Evolutionary conservation across 345 rosid genomes (phyloP).

Genomic region (Lepidium didymum): DNA sequence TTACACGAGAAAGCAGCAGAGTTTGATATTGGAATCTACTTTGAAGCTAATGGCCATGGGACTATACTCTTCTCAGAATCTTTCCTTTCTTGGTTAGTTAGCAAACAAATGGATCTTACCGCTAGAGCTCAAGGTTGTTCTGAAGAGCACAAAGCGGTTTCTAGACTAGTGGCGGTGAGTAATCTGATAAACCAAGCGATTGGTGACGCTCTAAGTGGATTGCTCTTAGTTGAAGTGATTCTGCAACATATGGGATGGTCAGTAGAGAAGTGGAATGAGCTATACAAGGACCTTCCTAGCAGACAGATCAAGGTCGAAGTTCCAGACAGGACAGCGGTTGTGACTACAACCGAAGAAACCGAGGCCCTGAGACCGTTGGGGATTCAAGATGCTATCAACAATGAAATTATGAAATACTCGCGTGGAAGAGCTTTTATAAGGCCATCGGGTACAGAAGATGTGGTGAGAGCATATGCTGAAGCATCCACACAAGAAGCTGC

Average conservation of each 20-base stretch:
- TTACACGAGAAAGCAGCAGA: constrained; percentile 74
- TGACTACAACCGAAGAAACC: constrained; percentile 73
- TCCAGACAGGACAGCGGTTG: constrained; percentile 72
- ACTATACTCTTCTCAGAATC: constrained; percentile 73
- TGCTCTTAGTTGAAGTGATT: constrained; percentile 88
- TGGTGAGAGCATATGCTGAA: constrained; percentile 86
- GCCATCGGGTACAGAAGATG: constrained; percentile 96
- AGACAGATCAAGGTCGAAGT: constrained; percentile 91
- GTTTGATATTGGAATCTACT: constrained; percentile 88
- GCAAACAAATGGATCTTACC: constrained; percentile 36
- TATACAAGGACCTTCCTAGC: constrained; percentile 86
- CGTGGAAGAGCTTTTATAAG: constrained; percentile 75
- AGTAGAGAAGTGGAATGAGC: constrained; percentile 60
- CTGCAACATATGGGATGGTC: constrained; percentile 80
- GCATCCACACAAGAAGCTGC: constrained; percentile 80
- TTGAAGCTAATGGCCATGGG: constrained; percentile 98
- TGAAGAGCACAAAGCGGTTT: constrained; percentile 61
- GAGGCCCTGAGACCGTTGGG: constrained; percentile 68
- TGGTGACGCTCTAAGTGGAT: constrained; percentile 87
- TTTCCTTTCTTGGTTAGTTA: constrained; percentile 49
- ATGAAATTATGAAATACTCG: constrained; percentile 54
- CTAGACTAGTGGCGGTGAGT: constrained; percentile 72
- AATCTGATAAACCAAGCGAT: constrained; percentile 89
- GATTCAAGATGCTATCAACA: constrained; percentile 76
- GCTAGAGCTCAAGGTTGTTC: constrained; percentile 47